Base-by-base conservation (phyloP, 1,284 basidiomycete genomes). In the Erythrobasidium hasegawianum region DNA sequence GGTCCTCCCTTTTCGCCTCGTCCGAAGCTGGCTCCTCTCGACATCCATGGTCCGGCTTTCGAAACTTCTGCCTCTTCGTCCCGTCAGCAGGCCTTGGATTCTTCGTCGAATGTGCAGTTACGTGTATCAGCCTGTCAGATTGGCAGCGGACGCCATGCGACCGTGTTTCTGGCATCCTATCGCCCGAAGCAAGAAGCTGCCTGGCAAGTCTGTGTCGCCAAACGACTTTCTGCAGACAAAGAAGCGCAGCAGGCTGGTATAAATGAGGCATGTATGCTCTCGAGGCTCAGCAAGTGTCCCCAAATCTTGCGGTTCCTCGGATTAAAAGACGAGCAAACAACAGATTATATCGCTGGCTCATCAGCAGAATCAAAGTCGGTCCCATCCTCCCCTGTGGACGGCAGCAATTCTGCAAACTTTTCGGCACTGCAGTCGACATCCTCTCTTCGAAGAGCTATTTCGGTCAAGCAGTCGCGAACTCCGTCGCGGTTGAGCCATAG, bases 221-320 rank as follows among this genome's bases (percentile, higher is more conserved):
- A 81, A 71, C 72, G 77, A 1, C 71, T 78, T 47, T 74, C 77
- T 7, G 70, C 77, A 0, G 80, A 81, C 65, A 73, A 78, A 20
- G 79, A 81, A 58, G 75, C 74, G 13, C 79, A 81, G 67, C 76
- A 78, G 1, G 75, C 79, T 66, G 79, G 79, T 1, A 72, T 80
- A 14, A 75, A 78, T 57, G 80, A 81, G 70, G 80, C 79, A 0
- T 79, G 79, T 74, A 80, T 81, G 71, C 75, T 81, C 33, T 75
- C 78, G 57, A 75, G 78, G 10, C 73, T 81, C 2, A 47, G 49
- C 11, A 64, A 52, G 24, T 57, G 67, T 13, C 13, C 40, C 4
- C 43, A 59, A 18, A 39, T 58, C 20, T 52, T 45, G 39, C 47
- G 16, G 27, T 60, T 38, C 18, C 49, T 43, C 22, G 56, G 41